Evolutionary conservation across 176 grass and related monocot genomes (phyloP).

Genomic region (Juncus effusus): DNA sequence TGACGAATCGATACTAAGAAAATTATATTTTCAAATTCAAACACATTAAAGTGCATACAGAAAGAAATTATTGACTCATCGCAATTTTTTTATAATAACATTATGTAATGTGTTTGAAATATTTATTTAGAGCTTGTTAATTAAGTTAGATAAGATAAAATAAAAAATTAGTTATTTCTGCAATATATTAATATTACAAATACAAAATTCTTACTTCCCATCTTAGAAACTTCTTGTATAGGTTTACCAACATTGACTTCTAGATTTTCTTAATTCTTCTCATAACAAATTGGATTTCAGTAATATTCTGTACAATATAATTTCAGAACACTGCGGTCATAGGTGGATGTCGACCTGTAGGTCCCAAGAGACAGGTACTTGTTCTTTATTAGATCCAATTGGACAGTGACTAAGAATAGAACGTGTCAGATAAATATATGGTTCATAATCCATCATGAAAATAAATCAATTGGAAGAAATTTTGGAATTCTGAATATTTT

Average conservation of each 20-base stretch:
- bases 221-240: background rate
- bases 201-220: background rate
- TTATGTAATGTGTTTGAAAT: no score
- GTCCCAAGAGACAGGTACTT: slow-evolving; percentile 12
- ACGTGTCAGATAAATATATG: background rate
- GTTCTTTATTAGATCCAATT: background rate
- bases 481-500: slow-evolving; percentile 10
- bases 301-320: background rate
- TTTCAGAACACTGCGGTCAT: background rate
- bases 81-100: no score
- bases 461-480: background rate
- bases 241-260: background rate
- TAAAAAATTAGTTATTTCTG: background rate
- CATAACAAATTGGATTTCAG: background rate
- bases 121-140: no score
- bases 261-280: background rate
- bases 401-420: background rate
- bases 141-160: no score
- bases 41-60: no score
- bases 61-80: no score
- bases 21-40: no score
- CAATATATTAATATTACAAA: background rate
- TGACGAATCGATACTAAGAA: no score
- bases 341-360: background rate
- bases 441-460: background rate